Evolutionary conservation across 805 yeast genomes (phyloP).

Genomic region (Wickerhamomyces silvicola): DNA sequence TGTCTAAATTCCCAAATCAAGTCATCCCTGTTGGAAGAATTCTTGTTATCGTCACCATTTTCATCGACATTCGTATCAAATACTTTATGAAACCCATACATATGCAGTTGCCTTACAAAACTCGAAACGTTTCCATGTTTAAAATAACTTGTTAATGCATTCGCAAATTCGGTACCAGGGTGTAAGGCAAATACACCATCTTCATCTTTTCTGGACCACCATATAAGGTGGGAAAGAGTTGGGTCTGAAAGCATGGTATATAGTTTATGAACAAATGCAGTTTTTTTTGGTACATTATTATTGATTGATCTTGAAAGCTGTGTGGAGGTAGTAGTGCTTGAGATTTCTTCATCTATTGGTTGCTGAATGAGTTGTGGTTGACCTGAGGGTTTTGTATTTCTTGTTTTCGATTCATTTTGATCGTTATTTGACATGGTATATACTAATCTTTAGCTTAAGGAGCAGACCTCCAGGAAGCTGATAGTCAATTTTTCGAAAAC

Average conservation of each 20-base stretch:
- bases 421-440: too few species aligned
- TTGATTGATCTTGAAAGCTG: slow-evolving; percentile 7
- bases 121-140: slow-evolving; percentile 92
- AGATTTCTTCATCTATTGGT: too few species aligned
- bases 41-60: slow-evolving; percentile 1
- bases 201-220: slow-evolving; percentile 50
- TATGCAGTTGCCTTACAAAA: slow-evolving; percentile 89
- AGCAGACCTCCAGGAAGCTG: too few species aligned
- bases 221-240: slow-evolving; percentile 45
- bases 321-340: too few species aligned
- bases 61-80: slow-evolving; percentile 14
- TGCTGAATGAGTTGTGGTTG: too few species aligned
- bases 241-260: slow-evolving; percentile 57
- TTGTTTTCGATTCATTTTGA: too few species aligned
- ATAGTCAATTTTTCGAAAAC: too few species aligned
- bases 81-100: slow-evolving; percentile 93
- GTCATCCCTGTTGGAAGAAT: slow-evolving; percentile 12
- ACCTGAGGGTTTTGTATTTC: too few species aligned
- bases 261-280: slow-evolving; percentile 58
- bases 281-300: slow-evolving; percentile 12
- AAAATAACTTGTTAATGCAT: slow-evolving; percentile 64
- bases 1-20: slow-evolving; percentile 76
- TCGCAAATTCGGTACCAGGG: slow-evolving; percentile 59
- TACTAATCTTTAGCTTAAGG: too few species aligned
- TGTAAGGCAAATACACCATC: slow-evolving; percentile 54